Base-by-base conservation (phyloP, 1,139 yeast species). In the Scheffersomyces titani region DNA sequence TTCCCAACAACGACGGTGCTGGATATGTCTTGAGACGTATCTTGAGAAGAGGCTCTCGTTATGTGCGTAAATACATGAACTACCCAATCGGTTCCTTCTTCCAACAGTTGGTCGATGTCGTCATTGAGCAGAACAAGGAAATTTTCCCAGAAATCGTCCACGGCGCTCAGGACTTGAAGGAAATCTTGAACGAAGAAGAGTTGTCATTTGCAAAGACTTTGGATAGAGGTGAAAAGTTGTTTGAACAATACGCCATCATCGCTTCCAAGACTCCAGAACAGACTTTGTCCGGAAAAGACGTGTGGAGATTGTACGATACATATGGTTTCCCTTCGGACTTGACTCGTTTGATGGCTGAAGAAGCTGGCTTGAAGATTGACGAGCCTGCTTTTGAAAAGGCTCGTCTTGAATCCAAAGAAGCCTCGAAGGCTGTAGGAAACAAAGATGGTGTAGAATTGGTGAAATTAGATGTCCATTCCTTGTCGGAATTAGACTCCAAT, bases 251-350 rank as follows among this genome's bases (percentile, higher is more conserved):
- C 70, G 97, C 98, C 53, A 84, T 84, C 52, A 85, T 86, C 67
- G 97, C 98, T 55, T 81, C 89, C 57, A 86, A 88, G 69, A 84
- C 89, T 44, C 88, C 90, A 52, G 86, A 84, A 61, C 93, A 88
- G 73, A 85, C 89, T 49, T 83, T 94, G 61, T 85, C 91, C 53
- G 99, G 99, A 71, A 88, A 85, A 68, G 98, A 94, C 70, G 99
- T 94, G 49, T 94, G 99, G 99, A 87, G 99, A 77, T 82, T 94
- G 68, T 96, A 96, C 67, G 99, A 94, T 69, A 96, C 99, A n/a
- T 94, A 93, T 70, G 99, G 99, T 57, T 94, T 94, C 90, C 99
- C 99, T 49, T 98, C 92, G 55, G 99, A 94, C 76, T 85, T 94
- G 73, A 96, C 99, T 48, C 87, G 97, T 72, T 84, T 94, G 71